phyloP scores from a whole-genome alignment of 805 yeast genomes.

The Nakazawaea peltata region DNA sequence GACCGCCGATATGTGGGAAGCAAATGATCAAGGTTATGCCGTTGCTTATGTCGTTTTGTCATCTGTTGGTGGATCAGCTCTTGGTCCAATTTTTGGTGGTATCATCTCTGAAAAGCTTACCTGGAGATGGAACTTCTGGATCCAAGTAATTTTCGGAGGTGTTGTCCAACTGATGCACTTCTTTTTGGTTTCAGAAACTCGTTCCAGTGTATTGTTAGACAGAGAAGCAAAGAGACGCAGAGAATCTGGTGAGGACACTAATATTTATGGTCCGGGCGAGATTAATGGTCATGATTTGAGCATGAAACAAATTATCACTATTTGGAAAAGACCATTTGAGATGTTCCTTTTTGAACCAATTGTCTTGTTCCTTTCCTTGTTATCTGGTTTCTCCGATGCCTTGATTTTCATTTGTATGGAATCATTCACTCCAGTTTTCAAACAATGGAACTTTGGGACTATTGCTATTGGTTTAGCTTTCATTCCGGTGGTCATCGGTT shows the following conservation, averaged over 20 bases:
- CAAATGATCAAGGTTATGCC: slow-evolving; percentile 25
- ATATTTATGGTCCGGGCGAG: slow-evolving; percentile 29
- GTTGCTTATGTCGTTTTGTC: slow-evolving; percentile 26
- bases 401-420: slow-evolving; percentile 32
- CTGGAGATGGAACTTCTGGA: slow-evolving; percentile 16
- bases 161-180: slow-evolving; percentile 25
- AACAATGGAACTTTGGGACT: slow-evolving; percentile 27
- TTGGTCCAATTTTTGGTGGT: slow-evolving; percentile 25
- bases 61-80: slow-evolving; percentile 23
- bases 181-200: slow-evolving; percentile 27
- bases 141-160: slow-evolving; percentile 28
- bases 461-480: slow-evolving; percentile 24
- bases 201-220: slow-evolving; percentile 25
- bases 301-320: slow-evolving; percentile 18
- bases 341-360: slow-evolving; percentile 31
- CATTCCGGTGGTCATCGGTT: slow-evolving; percentile 26
- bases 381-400: slow-evolving; percentile 33
- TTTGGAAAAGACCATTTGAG: slow-evolving; percentile 31
- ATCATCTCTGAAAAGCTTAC: slow-evolving; percentile 15
- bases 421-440: slow-evolving; percentile 24
- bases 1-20: slow-evolving; percentile 27
- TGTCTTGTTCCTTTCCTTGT: slow-evolving; percentile 28
- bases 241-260: slow-evolving; percentile 22
- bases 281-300: slow-evolving; percentile 16
- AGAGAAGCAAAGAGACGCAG: slow-evolving; percentile 29